A percentile compares a stretch with the other conserved stretches of the same genome.
These are phyloP conservation scores for Albugo laibachii DNA, from an alignment of 352 stramenopile species.

Conservation along the genomic window DNA sequence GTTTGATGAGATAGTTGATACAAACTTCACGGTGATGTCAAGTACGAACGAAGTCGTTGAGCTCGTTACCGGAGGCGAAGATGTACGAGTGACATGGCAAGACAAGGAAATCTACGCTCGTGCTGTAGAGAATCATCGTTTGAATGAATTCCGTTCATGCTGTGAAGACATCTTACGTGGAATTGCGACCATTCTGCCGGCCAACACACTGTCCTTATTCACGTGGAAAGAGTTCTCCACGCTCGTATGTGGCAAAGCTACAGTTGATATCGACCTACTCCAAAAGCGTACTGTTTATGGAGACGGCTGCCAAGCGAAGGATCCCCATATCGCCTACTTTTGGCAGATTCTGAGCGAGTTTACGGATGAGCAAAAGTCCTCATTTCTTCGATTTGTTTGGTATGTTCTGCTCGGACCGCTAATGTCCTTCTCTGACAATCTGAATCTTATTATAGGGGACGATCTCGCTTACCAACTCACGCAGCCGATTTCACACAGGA, in stretches of 20 bases:
- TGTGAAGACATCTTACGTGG: constrained; percentile 56
- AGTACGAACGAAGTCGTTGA: constrained; percentile 60
- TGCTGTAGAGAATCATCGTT: constrained; percentile 55
- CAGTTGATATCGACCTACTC: constrained; percentile 76
- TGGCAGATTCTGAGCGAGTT: constrained; percentile 80
- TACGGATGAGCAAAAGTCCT: constrained; percentile 76
- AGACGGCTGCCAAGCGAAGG: constrained; percentile 64
- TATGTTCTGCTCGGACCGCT: constrained; percentile 7
- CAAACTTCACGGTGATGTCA: constrained; percentile 77
- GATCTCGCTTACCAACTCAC: constrained; percentile 78
- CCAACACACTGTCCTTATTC: constrained; percentile 58
- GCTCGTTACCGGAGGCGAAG: constrained; percentile 51
- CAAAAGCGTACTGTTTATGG: constrained; percentile 78
- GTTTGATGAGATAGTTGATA: constrained; percentile 84
- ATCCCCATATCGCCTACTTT: constrained; percentile 79
- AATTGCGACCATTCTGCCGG: constrained; percentile 71
- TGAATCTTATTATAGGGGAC: constrained; percentile 15
- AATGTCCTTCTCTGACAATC: not conserved
- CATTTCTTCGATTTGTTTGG: constrained; percentile 80
- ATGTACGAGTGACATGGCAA: constrained; percentile 78
- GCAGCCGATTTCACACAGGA: constrained; percentile 77
- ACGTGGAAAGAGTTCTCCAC: constrained; percentile 77
- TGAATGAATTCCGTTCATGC: constrained; percentile 60
- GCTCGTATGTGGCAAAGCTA: constrained; percentile 78
- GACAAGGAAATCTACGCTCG: constrained; percentile 69